Evolutionary conservation across 108 stramenopile genomes (phyloP).

Genomic region (Pseudonitzschia delicatissima): DNA sequence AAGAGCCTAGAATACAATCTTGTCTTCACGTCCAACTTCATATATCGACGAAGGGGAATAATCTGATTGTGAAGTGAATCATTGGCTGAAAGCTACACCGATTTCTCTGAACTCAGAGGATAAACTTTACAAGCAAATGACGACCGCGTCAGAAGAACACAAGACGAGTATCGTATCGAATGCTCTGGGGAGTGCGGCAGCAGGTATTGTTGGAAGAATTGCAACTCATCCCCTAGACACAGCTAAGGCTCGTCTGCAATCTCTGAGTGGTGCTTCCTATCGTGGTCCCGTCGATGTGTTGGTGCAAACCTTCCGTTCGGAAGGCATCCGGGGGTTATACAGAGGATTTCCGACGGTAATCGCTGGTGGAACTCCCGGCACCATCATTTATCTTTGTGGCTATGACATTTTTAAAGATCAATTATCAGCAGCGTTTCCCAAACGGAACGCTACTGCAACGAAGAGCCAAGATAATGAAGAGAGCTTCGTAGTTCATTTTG

Average conservation of each 20-base stretch:
- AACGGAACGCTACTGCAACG: background rate
- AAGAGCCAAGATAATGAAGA: constrained; percentile 8
- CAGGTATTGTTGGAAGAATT: constrained; percentile 69
- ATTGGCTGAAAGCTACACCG: too few species aligned
- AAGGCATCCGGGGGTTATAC: constrained; percentile 91
- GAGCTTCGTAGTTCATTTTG: constrained; percentile 66
- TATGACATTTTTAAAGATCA: constrained; percentile 85
- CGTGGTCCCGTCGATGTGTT: constrained; percentile 70
- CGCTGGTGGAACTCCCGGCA: constrained; percentile 92
- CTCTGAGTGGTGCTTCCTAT: constrained; percentile 26
- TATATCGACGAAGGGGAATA: too few species aligned
- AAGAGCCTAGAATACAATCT: too few species aligned
- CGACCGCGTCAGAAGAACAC: background rate
- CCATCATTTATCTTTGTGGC: constrained; percentile 86
- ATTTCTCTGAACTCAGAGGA: too few species aligned
- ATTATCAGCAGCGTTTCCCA: constrained; percentile 19
- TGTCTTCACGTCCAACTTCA: too few species aligned
- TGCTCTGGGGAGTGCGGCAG: constrained; percentile 69
- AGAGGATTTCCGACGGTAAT: constrained; percentile 90
- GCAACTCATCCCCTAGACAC: constrained; percentile 80
- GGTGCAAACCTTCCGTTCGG: constrained; percentile 50
- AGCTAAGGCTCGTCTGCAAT: constrained; percentile 62
- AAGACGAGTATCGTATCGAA: constrained; percentile 29
- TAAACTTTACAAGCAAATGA: too few species aligned
- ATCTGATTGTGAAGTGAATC: too few species aligned